Evolutionary conservation across 2,329 filamentous ascomycete genomes (phyloP).

Genomic region (Claviceps sp.): DNA sequence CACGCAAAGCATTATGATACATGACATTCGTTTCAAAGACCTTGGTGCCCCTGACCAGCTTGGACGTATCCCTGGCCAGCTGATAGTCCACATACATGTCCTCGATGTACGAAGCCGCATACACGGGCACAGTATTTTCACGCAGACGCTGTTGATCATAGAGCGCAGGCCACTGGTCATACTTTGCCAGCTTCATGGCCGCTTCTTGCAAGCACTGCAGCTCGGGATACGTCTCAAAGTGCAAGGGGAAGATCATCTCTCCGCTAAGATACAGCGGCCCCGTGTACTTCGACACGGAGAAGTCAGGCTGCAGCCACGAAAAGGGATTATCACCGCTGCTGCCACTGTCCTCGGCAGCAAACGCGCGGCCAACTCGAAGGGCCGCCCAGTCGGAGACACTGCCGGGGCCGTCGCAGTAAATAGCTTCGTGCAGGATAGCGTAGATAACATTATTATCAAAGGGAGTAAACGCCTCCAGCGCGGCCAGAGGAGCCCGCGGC

Average conservation of each 20-base stretch:
- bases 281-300: constrained; percentile 12
- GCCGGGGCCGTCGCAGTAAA: constrained; percentile 62
- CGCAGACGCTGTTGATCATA: constrained; percentile 64
- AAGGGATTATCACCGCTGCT: constrained; percentile 22
- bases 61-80: constrained; percentile 59
- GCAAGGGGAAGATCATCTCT: constrained; percentile 83
- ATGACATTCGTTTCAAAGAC: constrained; percentile 75
- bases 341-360: constrained; percentile 19
- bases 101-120: constrained; percentile 69
- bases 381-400: constrained; percentile 64
- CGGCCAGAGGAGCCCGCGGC: constrained; percentile 54
- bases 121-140: constrained; percentile 72
- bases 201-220: constrained; percentile 54
- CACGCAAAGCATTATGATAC: constrained; percentile 73
- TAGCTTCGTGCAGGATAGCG: constrained; percentile 72
- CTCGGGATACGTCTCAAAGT: constrained; percentile 71
- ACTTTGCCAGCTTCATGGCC: constrained; percentile 56
- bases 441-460: constrained; percentile 76
- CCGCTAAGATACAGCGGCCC: constrained; percentile 67
- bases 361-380: constrained; percentile 41
- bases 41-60: constrained; percentile 61
- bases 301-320: constrained; percentile 32
- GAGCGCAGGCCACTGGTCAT: constrained; percentile 57
- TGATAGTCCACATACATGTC: constrained; percentile 88
- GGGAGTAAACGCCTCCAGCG: constrained; percentile 51